Conservation (phyloP, 352 stramenopile genomes). For the Globisporangium splendens region DNA sequence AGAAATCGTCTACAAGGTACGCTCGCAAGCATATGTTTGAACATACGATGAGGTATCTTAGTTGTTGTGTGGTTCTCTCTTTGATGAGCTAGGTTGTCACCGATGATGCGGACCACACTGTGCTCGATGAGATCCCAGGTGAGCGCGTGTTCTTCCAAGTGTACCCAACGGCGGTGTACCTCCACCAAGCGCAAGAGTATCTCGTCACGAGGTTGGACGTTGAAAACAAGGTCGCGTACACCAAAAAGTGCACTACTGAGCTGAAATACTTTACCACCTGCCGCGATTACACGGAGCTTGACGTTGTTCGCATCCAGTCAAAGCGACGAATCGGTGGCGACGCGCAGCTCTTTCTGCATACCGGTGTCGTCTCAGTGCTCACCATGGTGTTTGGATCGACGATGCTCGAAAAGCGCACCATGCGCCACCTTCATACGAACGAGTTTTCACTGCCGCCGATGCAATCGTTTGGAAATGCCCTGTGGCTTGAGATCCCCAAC, state of each 20-base stretch:
- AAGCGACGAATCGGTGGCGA: conserved; percentile 1
- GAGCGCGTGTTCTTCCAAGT: conserved; percentile 89
- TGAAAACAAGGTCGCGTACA: conserved; percentile 59
- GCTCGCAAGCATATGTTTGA: background rate
- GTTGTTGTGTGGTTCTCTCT: background rate
- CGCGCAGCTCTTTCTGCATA: conserved; percentile 32
- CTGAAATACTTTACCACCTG: conserved; percentile 88
- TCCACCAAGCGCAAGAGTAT: conserved; percentile 90
- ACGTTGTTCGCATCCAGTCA: conserved; percentile 71
- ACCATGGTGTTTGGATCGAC: conserved; percentile 83
- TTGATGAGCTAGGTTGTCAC: conserved; percentile 38
- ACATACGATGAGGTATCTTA: background rate
- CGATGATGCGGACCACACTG: conserved; percentile 35
- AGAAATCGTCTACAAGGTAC: conserved; percentile 54
- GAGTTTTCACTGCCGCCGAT: conserved; percentile 95
- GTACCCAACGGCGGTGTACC: conserved; percentile 89
- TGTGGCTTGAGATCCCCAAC: conserved; percentile 93
- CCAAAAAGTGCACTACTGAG: conserved; percentile 44
- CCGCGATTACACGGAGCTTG: conserved; percentile 86
- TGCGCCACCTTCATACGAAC: conserved; percentile 72
- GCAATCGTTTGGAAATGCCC: conserved; percentile 91
- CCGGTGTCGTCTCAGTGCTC: conserved; percentile 74
- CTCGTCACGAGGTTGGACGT: conserved; percentile 87
- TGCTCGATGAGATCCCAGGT: conserved; percentile 87
- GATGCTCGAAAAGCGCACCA: conserved; percentile 79